phyloP scores from a whole-genome alignment of 768 basidiomycete genomes.

The Suillus cothurnatus region DNA sequence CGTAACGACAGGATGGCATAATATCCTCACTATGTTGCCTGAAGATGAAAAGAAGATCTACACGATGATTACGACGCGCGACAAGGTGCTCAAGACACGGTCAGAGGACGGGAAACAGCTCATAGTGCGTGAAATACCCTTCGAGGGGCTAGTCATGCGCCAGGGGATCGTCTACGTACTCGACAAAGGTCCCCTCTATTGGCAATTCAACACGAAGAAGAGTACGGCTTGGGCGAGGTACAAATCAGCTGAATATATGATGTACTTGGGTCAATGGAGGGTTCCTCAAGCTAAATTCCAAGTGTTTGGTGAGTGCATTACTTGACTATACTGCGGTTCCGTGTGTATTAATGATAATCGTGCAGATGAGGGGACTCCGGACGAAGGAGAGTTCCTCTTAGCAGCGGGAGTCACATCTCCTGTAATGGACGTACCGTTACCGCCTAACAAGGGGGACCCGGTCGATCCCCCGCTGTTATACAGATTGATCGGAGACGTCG shows the following conservation, averaged over 20 bases:
- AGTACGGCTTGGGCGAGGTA: slow-evolving; percentile 60
- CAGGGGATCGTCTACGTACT: slow-evolving; percentile 61
- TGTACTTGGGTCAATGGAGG: slow-evolving; percentile 43
- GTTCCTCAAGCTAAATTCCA: slow-evolving; percentile 43
- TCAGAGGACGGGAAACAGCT: slow-evolving; percentile 22
- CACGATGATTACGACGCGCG: slow-evolving; percentile 41
- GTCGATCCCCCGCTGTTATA: slow-evolving; percentile 30
- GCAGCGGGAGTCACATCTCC: slow-evolving; percentile 42
- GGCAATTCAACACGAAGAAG: slow-evolving; percentile 58
- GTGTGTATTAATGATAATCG: not conserved
- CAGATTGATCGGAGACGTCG: slow-evolving; percentile 50
- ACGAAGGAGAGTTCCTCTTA: slow-evolving; percentile 48
- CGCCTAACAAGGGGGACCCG: slow-evolving; percentile 10
- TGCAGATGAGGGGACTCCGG: slow-evolving; percentile 54
- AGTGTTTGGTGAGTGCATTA: slow-evolving; percentile 47
- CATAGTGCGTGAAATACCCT: slow-evolving; percentile 52
- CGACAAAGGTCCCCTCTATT: slow-evolving; percentile 54
- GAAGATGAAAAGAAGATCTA: slow-evolving; percentile 52
- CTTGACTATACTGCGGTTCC: not conserved
- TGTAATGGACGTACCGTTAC: slow-evolving; percentile 19
- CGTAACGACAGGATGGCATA: slow-evolving; percentile 53
- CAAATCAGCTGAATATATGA: slow-evolving; percentile 63
- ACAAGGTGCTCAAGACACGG: slow-evolving; percentile 13
- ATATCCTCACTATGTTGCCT: slow-evolving; percentile 46
- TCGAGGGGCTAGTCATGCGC: slow-evolving; percentile 47